A percentile compares a stretch with the other conserved stretches of the same genome.
Evolutionary conservation across 371 early-diverging fungal species (phyloP).

Genomic region (Mortierella sp.): DNA sequence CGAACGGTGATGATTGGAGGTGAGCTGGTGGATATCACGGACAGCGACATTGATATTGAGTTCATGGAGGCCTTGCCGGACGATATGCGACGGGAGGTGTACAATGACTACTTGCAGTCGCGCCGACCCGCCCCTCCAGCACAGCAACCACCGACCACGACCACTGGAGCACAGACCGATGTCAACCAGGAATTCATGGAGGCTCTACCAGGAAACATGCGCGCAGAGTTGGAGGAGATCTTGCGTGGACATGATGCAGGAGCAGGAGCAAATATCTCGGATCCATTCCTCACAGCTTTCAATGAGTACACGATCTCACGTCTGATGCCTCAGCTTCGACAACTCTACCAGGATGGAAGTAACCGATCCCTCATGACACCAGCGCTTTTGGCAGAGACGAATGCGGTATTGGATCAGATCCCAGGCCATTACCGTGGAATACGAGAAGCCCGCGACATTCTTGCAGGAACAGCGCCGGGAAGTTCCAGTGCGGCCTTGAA

Average conservation of each 20-base stretch:
- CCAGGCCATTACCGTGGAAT: slow-evolving; percentile 37
- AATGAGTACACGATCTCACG: slow-evolving; percentile 44
- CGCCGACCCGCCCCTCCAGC: slow-evolving; percentile 53
- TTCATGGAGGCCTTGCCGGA: slow-evolving; percentile 97
- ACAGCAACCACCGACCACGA: slow-evolving; percentile 7
- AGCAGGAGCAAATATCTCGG: slow-evolving; percentile 14
- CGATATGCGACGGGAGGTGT: slow-evolving; percentile 92
- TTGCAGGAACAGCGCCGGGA: slow-evolving; percentile 33
- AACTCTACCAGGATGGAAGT: slow-evolving; percentile 27
- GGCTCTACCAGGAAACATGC: slow-evolving; percentile 83
- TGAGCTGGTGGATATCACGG: slow-evolving; percentile 88
- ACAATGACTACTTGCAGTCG: slow-evolving; percentile 80
- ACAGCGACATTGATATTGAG: slow-evolving; percentile 93
- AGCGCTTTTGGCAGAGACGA: slow-evolving; percentile 20
- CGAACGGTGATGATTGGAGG: slow-evolving; percentile 73
- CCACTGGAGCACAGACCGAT: slow-evolving; percentile 17
- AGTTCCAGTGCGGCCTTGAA: slow-evolving; percentile 36
- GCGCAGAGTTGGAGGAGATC: slow-evolving; percentile 77
- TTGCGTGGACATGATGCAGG: slow-evolving; percentile 63
- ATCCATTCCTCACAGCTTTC: slow-evolving; percentile 12
- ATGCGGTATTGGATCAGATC: slow-evolving; percentile 39
- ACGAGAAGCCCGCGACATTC: slow-evolving; percentile 31
- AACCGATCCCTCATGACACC: slow-evolving; percentile 15
- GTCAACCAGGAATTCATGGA: slow-evolving; percentile 82
- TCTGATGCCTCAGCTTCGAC: slow-evolving; percentile 36